Percentiles rank a stretch among this genome's conserved stretches.
phyloP scores from a whole-genome alignment of 2,329 filamentous ascomycete genomes.

The Diaporthe batatas region DNA sequence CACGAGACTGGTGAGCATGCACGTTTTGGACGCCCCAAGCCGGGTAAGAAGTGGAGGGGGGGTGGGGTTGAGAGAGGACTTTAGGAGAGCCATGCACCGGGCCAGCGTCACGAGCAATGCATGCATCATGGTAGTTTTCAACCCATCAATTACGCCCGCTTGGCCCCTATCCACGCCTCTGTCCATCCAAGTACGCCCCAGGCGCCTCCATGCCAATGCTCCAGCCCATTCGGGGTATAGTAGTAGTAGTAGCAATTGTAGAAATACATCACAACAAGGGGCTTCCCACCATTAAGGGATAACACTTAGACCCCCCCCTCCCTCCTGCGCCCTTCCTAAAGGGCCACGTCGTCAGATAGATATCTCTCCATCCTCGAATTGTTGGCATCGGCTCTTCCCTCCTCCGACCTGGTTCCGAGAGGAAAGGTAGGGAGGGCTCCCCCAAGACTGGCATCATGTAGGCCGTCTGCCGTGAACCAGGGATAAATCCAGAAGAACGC shows the following conservation, averaged over 20 bases:
- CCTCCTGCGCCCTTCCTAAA: not conserved
- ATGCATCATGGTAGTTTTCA: not conserved
- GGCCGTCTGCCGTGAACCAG: not conserved
- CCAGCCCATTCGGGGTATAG: not conserved
- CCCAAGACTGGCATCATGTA: not conserved
- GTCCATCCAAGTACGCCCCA: not conserved
- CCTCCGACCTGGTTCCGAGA: not conserved
- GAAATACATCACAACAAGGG: not conserved
- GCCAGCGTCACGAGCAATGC: not conserved
- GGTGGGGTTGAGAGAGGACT: not conserved
- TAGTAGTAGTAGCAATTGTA: slow-evolving; percentile 7
- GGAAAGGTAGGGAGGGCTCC: not conserved
- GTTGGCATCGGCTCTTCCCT: not conserved
- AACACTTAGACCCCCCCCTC: not conserved
- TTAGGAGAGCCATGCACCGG: not conserved
- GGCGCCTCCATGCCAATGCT: not conserved
- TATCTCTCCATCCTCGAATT: not conserved
- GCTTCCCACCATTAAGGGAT: not conserved
- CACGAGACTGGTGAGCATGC: not conserved
- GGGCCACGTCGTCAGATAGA: not conserved
- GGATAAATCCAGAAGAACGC: not conserved
- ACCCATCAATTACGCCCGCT: slow-evolving; percentile 24
- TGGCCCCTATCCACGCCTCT: slow-evolving; percentile 12
- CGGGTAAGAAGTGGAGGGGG: not conserved
- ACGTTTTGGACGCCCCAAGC: not conserved